Percentiles rank a stretch among this genome's conserved stretches.
These are phyloP conservation scores for Saccharomyces jurei DNA, from an alignment of 805 yeast genomes.

Conservation along the genomic window DNA sequence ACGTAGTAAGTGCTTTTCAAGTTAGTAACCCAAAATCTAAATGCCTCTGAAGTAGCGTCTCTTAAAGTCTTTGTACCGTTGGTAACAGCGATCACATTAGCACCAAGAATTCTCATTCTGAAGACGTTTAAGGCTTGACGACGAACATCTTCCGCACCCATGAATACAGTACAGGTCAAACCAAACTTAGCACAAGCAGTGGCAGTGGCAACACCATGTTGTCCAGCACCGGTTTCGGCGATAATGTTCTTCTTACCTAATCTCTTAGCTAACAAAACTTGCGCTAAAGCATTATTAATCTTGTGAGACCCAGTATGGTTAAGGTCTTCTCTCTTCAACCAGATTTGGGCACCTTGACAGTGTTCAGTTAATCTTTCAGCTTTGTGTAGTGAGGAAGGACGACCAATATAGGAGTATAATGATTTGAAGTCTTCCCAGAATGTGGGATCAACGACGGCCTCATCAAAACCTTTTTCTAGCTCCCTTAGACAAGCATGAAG, in stretches of 20 bases:
- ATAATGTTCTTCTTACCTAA: conserved; percentile 69
- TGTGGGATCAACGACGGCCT: conserved; percentile 76
- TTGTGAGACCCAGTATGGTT: conserved; percentile 87
- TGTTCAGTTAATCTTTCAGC: conserved; percentile 85
- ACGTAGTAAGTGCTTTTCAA: conserved; percentile 83
- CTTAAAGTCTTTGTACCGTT: conserved; percentile 94
- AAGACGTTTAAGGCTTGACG: conserved; percentile 97
- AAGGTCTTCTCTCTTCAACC: conserved; percentile 96
- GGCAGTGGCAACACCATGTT: conserved; percentile 89
- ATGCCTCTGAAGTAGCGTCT: conserved; percentile 97
- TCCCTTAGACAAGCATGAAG: conserved; percentile 84
- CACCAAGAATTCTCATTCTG: conserved; percentile 95
- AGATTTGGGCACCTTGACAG: conserved; percentile 92
- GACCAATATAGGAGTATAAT: conserved; percentile 86
- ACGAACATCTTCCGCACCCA: conserved; percentile 99
- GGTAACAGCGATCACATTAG: conserved; percentile 85
- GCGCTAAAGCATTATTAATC: conserved; percentile 78
- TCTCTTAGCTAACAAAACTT: conserved; percentile 70
- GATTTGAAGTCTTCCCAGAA: conserved; percentile 91
- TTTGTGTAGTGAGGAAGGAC: conserved; percentile 87
- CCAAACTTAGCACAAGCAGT: conserved; percentile 93
- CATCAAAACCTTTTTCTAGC: conserved; percentile 79
- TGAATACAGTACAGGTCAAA: conserved; percentile 82
- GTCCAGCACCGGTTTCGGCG: conserved; percentile 92
- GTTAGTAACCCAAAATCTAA: conserved; percentile 90